Evolutionary conservation across 306 rosid genomes (phyloP).

Genomic region (Myrica gale): DNA sequence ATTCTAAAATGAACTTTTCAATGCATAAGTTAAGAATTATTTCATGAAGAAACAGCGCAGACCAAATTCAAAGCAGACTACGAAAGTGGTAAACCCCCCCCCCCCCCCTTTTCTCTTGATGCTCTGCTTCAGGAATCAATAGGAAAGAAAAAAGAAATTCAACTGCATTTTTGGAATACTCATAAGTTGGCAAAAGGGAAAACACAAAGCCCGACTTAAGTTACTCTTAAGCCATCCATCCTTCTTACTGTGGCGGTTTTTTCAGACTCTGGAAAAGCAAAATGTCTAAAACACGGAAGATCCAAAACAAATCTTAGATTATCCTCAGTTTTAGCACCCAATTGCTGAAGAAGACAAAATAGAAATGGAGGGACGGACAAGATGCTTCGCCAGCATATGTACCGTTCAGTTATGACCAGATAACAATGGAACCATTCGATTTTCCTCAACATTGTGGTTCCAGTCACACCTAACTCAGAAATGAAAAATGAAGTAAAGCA

Average conservation of each 20-base stretch:
- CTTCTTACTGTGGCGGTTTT: neutral
- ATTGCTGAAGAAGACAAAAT: neutral
- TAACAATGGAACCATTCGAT: neutral
- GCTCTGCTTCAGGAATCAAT: neutral
- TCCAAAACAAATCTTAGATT: neutral
- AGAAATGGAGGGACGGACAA: neutral
- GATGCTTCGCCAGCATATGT: neutral
- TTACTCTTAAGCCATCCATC: neutral
- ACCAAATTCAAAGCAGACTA: neutral
- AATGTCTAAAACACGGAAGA: neutral
- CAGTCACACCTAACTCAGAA: neutral
- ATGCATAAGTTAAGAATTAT: neutral
- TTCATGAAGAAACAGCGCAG: neutral
- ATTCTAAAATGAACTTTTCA: neutral
- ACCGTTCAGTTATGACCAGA: neutral
- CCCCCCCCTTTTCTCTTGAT: neutral
- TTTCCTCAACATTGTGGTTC: neutral
- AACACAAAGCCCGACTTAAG: neutral
- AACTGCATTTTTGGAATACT: neutral
- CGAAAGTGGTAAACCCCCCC: neutral
- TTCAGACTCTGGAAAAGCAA: neutral
- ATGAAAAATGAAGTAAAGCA: slow-evolving; percentile 1
- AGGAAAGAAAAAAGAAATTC: neutral
- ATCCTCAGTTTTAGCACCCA: neutral
- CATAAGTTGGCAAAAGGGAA: neutral